Percentiles rank a stretch among this genome's conserved stretches.
Conservation (phyloP, 108 stramenopile genomes). For the Fistulifera solaris region DNA sequence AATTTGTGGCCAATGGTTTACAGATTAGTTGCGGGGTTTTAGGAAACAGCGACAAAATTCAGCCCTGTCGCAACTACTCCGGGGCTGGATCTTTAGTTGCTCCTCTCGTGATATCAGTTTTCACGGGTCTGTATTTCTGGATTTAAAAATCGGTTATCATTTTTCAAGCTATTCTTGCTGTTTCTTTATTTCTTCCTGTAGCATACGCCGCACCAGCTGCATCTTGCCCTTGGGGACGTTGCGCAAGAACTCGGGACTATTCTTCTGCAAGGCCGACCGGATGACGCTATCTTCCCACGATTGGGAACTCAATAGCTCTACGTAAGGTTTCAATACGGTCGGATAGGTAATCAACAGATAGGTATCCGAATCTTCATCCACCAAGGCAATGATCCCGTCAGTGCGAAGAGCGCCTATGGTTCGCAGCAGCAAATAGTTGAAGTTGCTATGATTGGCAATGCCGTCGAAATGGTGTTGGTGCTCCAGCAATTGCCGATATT, state of each 20-base stretch:
- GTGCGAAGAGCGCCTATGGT: slow-evolving; percentile 50
- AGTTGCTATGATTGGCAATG: not conserved
- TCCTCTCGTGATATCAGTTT: too few species aligned
- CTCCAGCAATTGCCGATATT: not conserved
- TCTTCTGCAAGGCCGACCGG: not conserved
- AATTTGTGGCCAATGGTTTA: too few species aligned
- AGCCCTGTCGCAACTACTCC: too few species aligned
- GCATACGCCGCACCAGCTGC: slow-evolving; percentile 8
- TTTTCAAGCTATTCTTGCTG: too few species aligned
- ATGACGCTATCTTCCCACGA: too few species aligned
- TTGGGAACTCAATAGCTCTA: too few species aligned
- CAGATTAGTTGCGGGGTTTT: too few species aligned
- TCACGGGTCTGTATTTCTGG: too few species aligned
- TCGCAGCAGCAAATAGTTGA: slow-evolving; percentile 4
- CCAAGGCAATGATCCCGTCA: slow-evolving; percentile 52
- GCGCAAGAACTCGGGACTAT: slow-evolving; percentile 4
- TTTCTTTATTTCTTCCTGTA: too few species aligned
- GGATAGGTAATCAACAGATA: slow-evolving; percentile 47
- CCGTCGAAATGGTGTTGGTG: not conserved
- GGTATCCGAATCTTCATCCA: slow-evolving; percentile 34
- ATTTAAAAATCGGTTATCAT: too few species aligned
- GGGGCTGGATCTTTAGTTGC: too few species aligned
- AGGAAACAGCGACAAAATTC: too few species aligned
- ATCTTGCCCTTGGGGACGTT: slow-evolving; percentile 7
- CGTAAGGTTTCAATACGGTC: slow-evolving; percentile 49